A percentile compares a stretch with the other conserved stretches of the same genome.
Conservation (phyloP, 768 basidiomycete genomes). For the Lactarius indigo region DNA sequence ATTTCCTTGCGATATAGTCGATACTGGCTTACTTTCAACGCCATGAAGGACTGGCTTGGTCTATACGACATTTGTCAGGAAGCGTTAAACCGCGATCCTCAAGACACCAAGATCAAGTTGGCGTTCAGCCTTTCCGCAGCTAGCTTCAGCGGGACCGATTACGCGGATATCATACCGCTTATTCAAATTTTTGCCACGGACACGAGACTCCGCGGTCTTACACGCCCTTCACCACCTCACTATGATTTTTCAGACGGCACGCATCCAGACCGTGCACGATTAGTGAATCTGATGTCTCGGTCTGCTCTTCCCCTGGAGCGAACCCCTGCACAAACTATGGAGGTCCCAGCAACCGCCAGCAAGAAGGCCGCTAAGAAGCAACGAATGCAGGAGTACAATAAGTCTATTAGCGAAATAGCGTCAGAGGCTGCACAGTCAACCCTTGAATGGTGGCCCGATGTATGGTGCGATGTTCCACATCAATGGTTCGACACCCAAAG, state of each 20-base stretch:
- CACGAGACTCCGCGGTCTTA: not conserved
- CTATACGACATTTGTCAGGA: constrained; percentile 5
- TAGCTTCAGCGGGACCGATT: not conserved
- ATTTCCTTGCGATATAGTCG: constrained; percentile 10
- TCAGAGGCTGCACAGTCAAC: constrained; percentile 23
- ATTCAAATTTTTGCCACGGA: constrained; percentile 4
- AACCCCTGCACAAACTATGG: not conserved
- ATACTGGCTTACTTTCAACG: constrained; percentile 12
- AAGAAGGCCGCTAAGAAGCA: not conserved
- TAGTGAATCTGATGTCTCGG: not conserved
- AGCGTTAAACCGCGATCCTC: not conserved
- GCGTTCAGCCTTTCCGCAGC: constrained; percentile 7
- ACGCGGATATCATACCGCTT: not conserved
- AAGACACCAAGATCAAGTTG: not conserved
- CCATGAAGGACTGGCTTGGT: constrained; percentile 1
- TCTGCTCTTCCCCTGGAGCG: not conserved
- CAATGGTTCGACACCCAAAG: not conserved
- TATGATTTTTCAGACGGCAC: constrained; percentile 9
- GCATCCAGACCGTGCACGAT: not conserved
- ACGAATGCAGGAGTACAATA: not conserved
- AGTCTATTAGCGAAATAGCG: not conserved
- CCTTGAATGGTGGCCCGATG: not conserved
- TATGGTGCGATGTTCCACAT: not conserved
- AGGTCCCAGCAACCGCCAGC: not conserved
- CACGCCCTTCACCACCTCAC: constrained; percentile 26